A percentile compares a stretch with the other conserved stretches of the same genome.
Evolutionary conservation across 176 grass and related monocot species (phyloP).

Genomic region (Areca catechu): DNA sequence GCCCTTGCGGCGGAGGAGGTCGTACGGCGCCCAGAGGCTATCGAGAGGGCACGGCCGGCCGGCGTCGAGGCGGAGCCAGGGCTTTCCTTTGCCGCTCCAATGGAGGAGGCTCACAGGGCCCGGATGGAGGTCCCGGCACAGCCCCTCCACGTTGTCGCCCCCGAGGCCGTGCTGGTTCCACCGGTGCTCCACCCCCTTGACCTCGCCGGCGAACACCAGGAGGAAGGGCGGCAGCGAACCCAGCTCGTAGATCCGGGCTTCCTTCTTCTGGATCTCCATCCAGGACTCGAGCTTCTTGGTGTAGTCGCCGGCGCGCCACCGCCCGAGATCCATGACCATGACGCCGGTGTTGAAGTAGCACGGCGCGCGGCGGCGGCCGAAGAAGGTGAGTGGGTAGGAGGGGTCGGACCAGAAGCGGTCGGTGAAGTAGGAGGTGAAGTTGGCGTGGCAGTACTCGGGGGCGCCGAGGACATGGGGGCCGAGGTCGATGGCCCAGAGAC

Average conservation of each 20-base stretch:
- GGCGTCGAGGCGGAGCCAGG: constrained; percentile 82
- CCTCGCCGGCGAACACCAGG: constrained; percentile 83
- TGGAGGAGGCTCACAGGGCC: constrained; percentile 88
- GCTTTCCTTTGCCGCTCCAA: constrained; percentile 98
- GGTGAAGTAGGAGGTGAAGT: constrained; percentile 98
- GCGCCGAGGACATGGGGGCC: constrained; percentile 62
- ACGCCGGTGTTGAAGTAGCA: constrained; percentile 99
- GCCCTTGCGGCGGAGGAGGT: constrained; percentile 56
- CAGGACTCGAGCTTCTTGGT: constrained; percentile 79
- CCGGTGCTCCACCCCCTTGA: constrained; percentile 80
- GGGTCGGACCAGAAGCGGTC: constrained; percentile 63
- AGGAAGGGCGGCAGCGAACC: constrained; percentile 87
- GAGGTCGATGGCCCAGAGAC: constrained; percentile 83
- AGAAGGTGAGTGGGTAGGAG: constrained; percentile 43
- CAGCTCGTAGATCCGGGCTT: constrained; percentile 88
- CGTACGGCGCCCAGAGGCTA: constrained; percentile 82
- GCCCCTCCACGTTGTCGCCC: constrained; percentile 76
- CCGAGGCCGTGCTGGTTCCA: constrained; percentile 99
- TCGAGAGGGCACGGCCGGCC: constrained; percentile 73
- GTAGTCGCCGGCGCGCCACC: constrained; percentile 64
- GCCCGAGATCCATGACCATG: constrained; percentile 87
- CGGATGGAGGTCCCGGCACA: constrained; percentile 84
- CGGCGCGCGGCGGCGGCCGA: constrained; percentile 34
- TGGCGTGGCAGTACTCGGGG: constrained; percentile 97
- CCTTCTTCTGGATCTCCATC: constrained; percentile 98